Percentiles rank a stretch among this genome's conserved stretches.
Conservation (phyloP, 768 basidiomycete genomes). For the Pulveroboletus frians region DNA sequence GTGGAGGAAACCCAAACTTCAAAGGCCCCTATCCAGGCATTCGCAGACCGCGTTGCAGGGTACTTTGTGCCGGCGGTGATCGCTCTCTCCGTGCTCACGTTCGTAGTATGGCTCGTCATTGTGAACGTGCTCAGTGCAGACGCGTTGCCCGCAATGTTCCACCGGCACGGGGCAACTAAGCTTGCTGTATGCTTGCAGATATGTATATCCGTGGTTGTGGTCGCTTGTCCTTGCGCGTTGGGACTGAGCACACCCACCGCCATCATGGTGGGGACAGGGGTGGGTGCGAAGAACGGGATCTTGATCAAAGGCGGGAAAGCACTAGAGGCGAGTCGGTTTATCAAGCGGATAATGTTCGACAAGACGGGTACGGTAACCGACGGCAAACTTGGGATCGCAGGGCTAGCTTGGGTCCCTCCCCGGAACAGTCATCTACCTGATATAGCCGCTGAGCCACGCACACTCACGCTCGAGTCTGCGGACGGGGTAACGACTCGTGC, state of each 20-base stretch:
- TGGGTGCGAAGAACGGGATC: constrained; percentile 95
- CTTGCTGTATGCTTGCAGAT: constrained; percentile 92
- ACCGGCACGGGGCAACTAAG: constrained; percentile 73
- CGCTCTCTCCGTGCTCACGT: constrained; percentile 73
- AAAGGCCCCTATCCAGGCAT: constrained; percentile 97
- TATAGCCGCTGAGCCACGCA: constrained; percentile 4
- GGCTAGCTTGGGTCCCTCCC: constrained; percentile 66
- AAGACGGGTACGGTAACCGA: constrained; percentile 97
- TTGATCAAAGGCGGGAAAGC: constrained; percentile 96
- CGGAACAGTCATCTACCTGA: constrained; percentile 20
- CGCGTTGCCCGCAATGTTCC: constrained; percentile 79
- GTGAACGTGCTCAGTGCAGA: constrained; percentile 52
- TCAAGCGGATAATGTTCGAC: constrained; percentile 83
- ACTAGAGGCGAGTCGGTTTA: constrained; percentile 80
- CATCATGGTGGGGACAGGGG: constrained; percentile 98
- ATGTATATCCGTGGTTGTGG: constrained; percentile 96
- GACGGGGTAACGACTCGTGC: constrained; percentile 59
- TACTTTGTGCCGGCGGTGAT: constrained; percentile 94
- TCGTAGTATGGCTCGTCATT: constrained; percentile 77
- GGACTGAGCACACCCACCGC: constrained; percentile 96
- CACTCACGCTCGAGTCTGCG: constrained; percentile 35
- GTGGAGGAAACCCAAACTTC: constrained; percentile 98
- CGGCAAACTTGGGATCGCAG: constrained; percentile 83
- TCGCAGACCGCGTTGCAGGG: constrained; percentile 91
- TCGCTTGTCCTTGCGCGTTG: constrained; percentile 96